Evolutionary conservation across 495 filamentous ascomycete species (phyloP).

Genomic region (Elaphomyces granulatus): DNA sequence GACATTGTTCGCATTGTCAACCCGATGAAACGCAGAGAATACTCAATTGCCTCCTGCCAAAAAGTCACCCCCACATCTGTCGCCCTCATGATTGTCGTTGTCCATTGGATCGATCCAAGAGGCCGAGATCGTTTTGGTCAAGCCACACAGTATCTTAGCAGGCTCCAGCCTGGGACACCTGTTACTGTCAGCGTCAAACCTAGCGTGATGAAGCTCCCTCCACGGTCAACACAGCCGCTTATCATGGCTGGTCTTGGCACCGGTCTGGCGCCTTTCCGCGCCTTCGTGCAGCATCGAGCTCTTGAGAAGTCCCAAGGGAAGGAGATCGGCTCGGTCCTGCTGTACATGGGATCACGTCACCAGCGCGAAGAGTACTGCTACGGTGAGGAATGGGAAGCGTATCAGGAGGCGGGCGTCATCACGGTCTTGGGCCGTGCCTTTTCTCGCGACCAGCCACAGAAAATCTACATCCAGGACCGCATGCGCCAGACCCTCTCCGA

Average conservation of each 20-base stretch:
- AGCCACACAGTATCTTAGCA: constrained; percentile 75
- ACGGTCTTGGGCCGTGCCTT: constrained; percentile 89
- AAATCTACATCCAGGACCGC: constrained; percentile 98
- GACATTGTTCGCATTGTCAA: constrained; percentile 80
- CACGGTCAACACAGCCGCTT: constrained; percentile 69
- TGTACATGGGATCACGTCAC: constrained; percentile 95
- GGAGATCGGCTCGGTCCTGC: constrained; percentile 79
- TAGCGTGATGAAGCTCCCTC: constrained; percentile 92
- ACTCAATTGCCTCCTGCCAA: constrained; percentile 93
- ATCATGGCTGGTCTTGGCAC: constrained; percentile 99
- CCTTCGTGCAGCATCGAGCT: constrained; percentile 94
- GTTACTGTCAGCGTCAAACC: constrained; percentile 91
- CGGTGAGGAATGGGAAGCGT: constrained; percentile 98
- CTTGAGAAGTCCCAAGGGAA: constrained; percentile 92
- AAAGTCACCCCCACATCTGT: constrained; percentile 77
- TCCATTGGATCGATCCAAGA: constrained; percentile 77
- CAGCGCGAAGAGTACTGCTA: constrained; percentile 98
- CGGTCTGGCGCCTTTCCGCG: constrained; percentile 92
- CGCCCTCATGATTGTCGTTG: constrained; percentile 94
- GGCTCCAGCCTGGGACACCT: constrained; percentile 54
- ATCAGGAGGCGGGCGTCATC: constrained; percentile 87
- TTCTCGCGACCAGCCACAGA: constrained; percentile 90
- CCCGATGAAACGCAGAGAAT: constrained; percentile 91
- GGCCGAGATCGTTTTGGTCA: constrained; percentile 87
- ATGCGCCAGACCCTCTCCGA: constrained; percentile 83